phyloP scores from a whole-genome alignment of 2,329 filamentous ascomycete genomes.

The Dryadomyces sulphureus region DNA sequence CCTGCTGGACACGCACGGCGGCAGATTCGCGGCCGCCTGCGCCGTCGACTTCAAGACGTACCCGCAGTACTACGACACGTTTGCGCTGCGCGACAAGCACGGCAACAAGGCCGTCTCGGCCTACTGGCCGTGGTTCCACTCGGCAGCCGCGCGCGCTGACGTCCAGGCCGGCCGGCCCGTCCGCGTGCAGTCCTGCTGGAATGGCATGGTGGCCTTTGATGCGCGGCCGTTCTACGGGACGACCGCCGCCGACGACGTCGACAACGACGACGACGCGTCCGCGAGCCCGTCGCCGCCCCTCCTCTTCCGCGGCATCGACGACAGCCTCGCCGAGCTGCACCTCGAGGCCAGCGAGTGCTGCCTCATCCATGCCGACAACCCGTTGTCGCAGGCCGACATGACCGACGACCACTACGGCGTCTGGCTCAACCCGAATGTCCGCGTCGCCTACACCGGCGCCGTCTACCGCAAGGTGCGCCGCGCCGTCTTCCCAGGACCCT shows the following conservation, averaged over 20 bases:
- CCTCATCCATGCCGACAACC: conserved; percentile 60
- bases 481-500: conserved; percentile 29
- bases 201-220: conserved; percentile 38
- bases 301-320: conserved; percentile 46
- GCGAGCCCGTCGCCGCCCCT: conserved; percentile 27
- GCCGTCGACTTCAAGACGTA: conserved; percentile 41
- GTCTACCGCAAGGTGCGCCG: conserved; percentile 36
- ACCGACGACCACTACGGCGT: conserved; percentile 30
- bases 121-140: conserved; percentile 46
- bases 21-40: conserved; percentile 44
- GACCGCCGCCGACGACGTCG: background rate
- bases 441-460: conserved; percentile 45
- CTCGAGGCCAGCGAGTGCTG: conserved; percentile 71
- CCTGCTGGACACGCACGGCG: conserved; percentile 37
- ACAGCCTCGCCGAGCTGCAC: conserved; percentile 45
- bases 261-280: background rate
- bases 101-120: conserved; percentile 36
- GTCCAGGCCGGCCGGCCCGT: conserved; percentile 35
- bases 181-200: conserved; percentile 53
- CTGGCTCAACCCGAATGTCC: conserved; percentile 53
- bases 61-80: conserved; percentile 45
- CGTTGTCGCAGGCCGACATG: conserved; percentile 24
- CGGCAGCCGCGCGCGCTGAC: conserved; percentile 23
- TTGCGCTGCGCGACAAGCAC: conserved; percentile 39
- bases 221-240: conserved; percentile 30